These are phyloP conservation scores for Lepidium africanum DNA, from an alignment of 345 rosid genomes.

Conservation along the genomic window DNA sequence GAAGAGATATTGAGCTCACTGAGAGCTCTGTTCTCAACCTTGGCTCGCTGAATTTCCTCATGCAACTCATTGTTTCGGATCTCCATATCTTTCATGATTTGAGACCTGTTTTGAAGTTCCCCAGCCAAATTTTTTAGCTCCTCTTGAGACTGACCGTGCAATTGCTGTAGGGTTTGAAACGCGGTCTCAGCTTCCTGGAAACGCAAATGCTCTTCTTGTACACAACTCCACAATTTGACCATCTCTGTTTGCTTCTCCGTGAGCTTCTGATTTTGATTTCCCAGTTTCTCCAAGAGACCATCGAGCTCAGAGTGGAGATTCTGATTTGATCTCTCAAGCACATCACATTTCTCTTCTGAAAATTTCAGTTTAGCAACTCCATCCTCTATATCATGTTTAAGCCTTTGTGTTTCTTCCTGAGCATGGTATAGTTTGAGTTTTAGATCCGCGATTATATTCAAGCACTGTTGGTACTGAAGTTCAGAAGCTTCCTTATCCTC, in stretches of 20 bases:
- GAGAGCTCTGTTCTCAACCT: conserved; percentile 53
- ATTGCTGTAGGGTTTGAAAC: conserved; percentile 83
- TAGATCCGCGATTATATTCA: conserved; percentile 52
- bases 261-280: conserved; percentile 56
- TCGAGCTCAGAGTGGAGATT: conserved; percentile 71
- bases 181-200: conserved; percentile 95
- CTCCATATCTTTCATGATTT: conserved; percentile 62
- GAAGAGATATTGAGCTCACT: conserved; percentile 37
- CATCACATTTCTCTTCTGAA: conserved; percentile 71
- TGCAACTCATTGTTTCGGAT: conserved; percentile 45
- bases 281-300: conserved; percentile 47
- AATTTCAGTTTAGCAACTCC: conserved; percentile 55
- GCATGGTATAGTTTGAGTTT: conserved; percentile 53
- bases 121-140: conserved; percentile 66
- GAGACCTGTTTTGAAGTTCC: conserved; percentile 54
- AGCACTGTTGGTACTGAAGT: conserved; percentile 56
- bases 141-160: conserved; percentile 90
- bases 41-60: conserved; percentile 45
- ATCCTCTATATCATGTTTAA: conserved; percentile 52
- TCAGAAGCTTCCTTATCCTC: conserved; percentile 69
- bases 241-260: conserved; percentile 84
- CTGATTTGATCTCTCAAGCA: conserved; percentile 74
- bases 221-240: conserved; percentile 69
- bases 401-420: conserved; percentile 59
- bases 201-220: conserved; percentile 82